Percentiles rank a stretch among this genome's conserved stretches.
These are phyloP conservation scores for Starmerella tilneyi DNA, from an alignment of 805 yeast species.

Conservation along the genomic window DNA sequence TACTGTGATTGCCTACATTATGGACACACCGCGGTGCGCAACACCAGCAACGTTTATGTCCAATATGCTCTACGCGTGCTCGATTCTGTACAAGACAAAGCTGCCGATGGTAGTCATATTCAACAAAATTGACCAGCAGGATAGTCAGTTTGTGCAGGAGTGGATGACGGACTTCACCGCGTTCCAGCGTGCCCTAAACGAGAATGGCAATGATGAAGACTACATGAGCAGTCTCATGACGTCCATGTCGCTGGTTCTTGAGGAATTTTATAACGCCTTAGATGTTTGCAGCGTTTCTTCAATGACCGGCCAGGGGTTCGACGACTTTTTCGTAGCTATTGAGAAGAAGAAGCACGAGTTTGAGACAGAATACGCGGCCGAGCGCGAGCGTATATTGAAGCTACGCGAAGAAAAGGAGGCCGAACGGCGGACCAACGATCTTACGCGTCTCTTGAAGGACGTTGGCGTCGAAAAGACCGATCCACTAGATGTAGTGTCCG, in stretches of 20 bases:
- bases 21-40: constrained; percentile 90
- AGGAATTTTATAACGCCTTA: constrained; percentile 85
- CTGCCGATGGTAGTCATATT: constrained; percentile 94
- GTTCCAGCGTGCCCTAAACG: constrained; percentile 48
- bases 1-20: constrained; percentile 87
- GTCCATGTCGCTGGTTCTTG: constrained; percentile 91
- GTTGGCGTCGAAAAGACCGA: constrained; percentile 51
- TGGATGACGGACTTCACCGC: constrained; percentile 97
- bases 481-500: constrained; percentile 45
- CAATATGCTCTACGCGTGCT: constrained; percentile 96
- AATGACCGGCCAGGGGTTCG: constrained; percentile 88
- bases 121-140: constrained; percentile 83
- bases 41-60: constrained; percentile 96
- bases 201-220: constrained; percentile 61
- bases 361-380: constrained; percentile 69
- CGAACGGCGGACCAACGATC: constrained; percentile 56
- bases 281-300: constrained; percentile 92
- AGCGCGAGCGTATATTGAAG: constrained; percentile 69
- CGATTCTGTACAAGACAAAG: constrained; percentile 88
- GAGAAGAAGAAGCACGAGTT: constrained; percentile 82
- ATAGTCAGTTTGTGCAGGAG: constrained; percentile 77
- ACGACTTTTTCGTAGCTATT: constrained; percentile 75
- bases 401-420: constrained; percentile 69
- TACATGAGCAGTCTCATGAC: constrained; percentile 90
- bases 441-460: constrained; percentile 73